A percentile compares a stretch with the other conserved stretches of the same genome.
These are phyloP conservation scores for Podaxis sp. DNA, from an alignment of 768 basidiomycete genomes.

Conservation along the genomic window DNA sequence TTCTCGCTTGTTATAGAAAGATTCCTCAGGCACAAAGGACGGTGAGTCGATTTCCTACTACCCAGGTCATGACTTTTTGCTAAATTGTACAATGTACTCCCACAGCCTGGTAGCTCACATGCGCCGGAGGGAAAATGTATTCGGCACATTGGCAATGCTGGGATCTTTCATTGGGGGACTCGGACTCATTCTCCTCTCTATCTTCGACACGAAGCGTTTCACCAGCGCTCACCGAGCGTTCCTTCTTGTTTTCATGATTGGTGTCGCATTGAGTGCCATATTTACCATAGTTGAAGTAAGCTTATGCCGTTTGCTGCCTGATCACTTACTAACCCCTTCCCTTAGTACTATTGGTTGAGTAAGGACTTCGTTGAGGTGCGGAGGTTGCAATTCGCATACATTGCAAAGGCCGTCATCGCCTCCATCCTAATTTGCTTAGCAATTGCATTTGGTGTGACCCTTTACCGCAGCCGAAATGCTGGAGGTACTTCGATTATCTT, in stretches of 20 bases:
- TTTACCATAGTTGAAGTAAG: slow-evolving; percentile 71
- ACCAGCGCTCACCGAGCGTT: slow-evolving; percentile 54
- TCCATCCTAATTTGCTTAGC: slow-evolving; percentile 56
- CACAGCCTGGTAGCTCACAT: slow-evolving; percentile 58
- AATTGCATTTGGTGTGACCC: slow-evolving; percentile 58
- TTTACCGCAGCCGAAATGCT: slow-evolving; percentile 44
- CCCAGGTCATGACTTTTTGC: neutral
- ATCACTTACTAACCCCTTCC: neutral
- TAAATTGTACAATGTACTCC: slow-evolving; percentile 1
- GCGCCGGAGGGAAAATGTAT: slow-evolving; percentile 53
- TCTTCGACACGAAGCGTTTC: slow-evolving; percentile 67
- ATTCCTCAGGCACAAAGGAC: slow-evolving; percentile 61
- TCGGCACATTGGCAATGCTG: slow-evolving; percentile 57
- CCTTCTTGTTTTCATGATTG: slow-evolving; percentile 71
- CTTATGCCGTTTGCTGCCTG: neutral
- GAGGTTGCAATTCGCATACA: slow-evolving; percentile 53
- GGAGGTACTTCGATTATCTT: slow-evolving; percentile 39
- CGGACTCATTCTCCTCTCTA: slow-evolving; percentile 67
- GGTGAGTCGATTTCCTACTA: slow-evolving; percentile 36
- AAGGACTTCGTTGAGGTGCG: slow-evolving; percentile 48
- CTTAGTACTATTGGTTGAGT: slow-evolving; percentile 64
- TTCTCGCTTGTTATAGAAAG: slow-evolving; percentile 61
- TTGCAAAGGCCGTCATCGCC: slow-evolving; percentile 63
- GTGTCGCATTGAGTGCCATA: slow-evolving; percentile 69
- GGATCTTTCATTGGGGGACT: slow-evolving; percentile 61